Conservation (phyloP, 2,329 filamentous ascomycete genomes). For the Stachybotrys chlorohalonatus region DNA sequence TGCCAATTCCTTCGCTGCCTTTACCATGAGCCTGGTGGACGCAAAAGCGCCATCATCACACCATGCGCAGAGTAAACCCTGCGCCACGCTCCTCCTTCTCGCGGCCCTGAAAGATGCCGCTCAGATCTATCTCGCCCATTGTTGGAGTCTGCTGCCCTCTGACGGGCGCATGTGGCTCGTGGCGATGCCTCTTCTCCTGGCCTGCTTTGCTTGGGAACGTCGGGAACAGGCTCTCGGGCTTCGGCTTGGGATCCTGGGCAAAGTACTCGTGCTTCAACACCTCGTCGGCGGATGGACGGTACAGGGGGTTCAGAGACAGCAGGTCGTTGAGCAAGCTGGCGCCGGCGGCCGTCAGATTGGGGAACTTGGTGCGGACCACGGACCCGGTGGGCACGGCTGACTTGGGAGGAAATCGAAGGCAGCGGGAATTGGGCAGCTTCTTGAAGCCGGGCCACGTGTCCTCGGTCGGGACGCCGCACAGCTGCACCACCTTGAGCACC, state of each 20-base stretch:
- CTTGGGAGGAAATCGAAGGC: constrained; percentile 56
- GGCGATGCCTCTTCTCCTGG: constrained; percentile 68
- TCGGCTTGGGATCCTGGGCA: constrained; percentile 78
- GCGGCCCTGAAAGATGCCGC: constrained; percentile 59
- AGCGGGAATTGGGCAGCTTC: constrained; percentile 76
- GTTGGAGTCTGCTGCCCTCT: constrained; percentile 63
- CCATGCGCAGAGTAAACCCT: constrained; percentile 58
- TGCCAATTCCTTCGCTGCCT: neutral
- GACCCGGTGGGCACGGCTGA: constrained; percentile 31
- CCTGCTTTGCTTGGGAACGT: constrained; percentile 95
- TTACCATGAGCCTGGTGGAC: neutral
- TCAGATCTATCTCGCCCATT: constrained; percentile 53
- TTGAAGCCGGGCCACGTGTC: constrained; percentile 80
- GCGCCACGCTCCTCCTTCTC: constrained; percentile 57
- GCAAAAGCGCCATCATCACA: constrained; percentile 16
- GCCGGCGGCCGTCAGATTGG: constrained; percentile 69
- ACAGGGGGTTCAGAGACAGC: constrained; percentile 64
- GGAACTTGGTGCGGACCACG: constrained; percentile 68
- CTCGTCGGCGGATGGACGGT: constrained; percentile 61
- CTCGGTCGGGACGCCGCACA: constrained; percentile 79
- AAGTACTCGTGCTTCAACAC: constrained; percentile 81
- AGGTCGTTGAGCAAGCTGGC: constrained; percentile 59
- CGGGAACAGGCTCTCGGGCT: constrained; percentile 86
- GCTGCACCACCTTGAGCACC: constrained; percentile 75
- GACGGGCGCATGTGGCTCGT: constrained; percentile 72